Base-by-base conservation (phyloP, 2,329 filamentous ascomycete species). In the Penicillium janthinellum region DNA sequence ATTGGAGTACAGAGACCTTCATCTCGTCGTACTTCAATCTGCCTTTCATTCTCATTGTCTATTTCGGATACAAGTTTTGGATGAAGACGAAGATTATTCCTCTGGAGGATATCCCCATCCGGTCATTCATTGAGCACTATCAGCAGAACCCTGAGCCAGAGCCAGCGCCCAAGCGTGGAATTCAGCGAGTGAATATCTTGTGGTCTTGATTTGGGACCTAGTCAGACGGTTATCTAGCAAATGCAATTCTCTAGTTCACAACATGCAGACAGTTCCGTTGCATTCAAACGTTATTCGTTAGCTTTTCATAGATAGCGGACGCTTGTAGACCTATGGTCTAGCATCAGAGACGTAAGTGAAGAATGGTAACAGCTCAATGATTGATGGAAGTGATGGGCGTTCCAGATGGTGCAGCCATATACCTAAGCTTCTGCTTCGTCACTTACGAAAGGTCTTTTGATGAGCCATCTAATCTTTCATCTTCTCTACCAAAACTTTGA, bases 11-110 rank as follows among this genome's bases (percentile, higher is more conserved):
- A 7, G 90, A 91, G 70, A 87, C 86, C 67, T 84, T 85, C 0
- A 75, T 81, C 57, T 84, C 84, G 0, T 79, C 82, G 0, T 88
- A 88, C 65, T 77, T 87, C 25, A 84, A 84, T n/a, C 81, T 88
- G 28, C 83, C 84, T 0, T 79, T 86, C 28, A 86, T 88, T 64
- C 64, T 85, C 1, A 62, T 71, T 2, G 54, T 86, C 15, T 86
- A 83, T 61, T 73, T 80, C 15, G 77, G 75, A 4, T 82, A 70
- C 42, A 71, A 71, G 22, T 44, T 64, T 6, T 61, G 57, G 82
- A 71, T 64, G 60, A 75, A 72, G 62, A 77, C 74, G 1, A 72
- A 67, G 57, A 68, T 77, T 15, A 64, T 76, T 2, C 68, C 69
- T 1, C 47, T 74, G 39, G 66, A 64, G 11, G 73, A 75, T 12